phyloP scores from a whole-genome alignment of 139 green algal species.

The Closterium sp. region DNA sequence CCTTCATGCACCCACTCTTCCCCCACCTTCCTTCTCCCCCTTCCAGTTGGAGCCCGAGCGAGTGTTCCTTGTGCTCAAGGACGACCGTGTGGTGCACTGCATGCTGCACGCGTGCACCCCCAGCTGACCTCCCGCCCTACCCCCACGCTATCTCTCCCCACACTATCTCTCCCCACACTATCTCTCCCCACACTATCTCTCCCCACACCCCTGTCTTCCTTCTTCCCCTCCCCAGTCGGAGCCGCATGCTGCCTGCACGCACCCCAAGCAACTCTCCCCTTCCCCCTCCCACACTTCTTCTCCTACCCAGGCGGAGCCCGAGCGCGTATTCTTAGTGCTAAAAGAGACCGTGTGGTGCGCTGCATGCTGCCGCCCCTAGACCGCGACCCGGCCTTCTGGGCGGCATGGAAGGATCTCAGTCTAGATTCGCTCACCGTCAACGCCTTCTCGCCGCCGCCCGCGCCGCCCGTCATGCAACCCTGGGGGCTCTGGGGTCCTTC shows the following conservation, averaged over 20 bases:
- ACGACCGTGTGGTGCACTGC: too few species aligned
- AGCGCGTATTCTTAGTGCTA: conserved; percentile 34
- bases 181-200: too few species aligned
- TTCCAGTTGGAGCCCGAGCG: too few species aligned
- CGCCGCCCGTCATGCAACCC: neutral
- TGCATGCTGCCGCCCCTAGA: conserved; percentile 25
- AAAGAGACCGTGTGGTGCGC: conserved; percentile 38
- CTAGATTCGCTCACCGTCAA: conserved; percentile 15
- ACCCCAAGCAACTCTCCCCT: neutral
- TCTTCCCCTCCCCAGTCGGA: too few species aligned
- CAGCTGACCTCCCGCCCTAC: too few species aligned
- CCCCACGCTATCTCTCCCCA: too few species aligned
- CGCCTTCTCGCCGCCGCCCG: conserved; percentile 7
- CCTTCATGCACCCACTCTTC: too few species aligned
- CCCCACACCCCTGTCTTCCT: too few species aligned
- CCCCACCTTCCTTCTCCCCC: too few species aligned
- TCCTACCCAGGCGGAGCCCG: neutral
- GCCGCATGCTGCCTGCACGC: neutral
- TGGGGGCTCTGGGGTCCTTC: conserved; percentile 23
- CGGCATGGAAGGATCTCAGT: conserved; percentile 16
- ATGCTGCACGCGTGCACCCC: too few species aligned
- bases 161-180: too few species aligned
- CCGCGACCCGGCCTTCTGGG: conserved; percentile 27
- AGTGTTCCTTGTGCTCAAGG: too few species aligned
- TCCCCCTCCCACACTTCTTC: neutral